These are phyloP conservation scores for Candida boidinii DNA, from an alignment of 805 yeast species.

Conservation along the genomic window DNA sequence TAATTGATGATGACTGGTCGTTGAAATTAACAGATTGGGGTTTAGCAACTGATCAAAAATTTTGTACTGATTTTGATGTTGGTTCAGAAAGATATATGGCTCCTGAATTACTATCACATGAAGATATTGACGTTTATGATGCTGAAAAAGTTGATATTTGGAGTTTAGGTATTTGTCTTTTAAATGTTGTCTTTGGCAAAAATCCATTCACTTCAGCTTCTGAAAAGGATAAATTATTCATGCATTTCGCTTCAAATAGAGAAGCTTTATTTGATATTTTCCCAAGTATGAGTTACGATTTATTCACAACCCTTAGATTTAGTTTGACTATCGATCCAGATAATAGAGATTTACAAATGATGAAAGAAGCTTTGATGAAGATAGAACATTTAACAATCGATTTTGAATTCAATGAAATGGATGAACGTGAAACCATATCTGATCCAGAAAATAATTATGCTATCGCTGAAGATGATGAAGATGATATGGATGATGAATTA, in stretches of 20 bases:
- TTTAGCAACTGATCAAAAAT: conserved; percentile 41
- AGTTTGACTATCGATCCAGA: conserved; percentile 79
- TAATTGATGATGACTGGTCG: conserved; percentile 47
- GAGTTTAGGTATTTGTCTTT: conserved; percentile 78
- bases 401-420: conserved; percentile 45
- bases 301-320: conserved; percentile 74
- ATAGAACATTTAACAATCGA: conserved; percentile 74
- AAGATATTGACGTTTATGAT: conserved; percentile 50
- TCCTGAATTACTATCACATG: conserved; percentile 72
- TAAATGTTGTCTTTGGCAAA: conserved; percentile 81
- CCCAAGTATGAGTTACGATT: conserved; percentile 79
- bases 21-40: conserved; percentile 54
- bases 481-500: conserved; percentile 11
- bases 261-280: conserved; percentile 89
- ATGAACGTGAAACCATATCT: conserved; percentile 1
- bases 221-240: conserved; percentile 66
- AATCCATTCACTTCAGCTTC: conserved; percentile 82
- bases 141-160: conserved; percentile 82
- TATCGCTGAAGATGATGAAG: conserved; percentile 20
- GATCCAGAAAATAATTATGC: conserved; percentile 9
- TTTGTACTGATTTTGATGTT: conserved; percentile 69
- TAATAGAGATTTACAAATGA: conserved; percentile 59
- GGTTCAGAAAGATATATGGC: conserved; percentile 94
- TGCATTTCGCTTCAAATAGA: conserved; percentile 79
- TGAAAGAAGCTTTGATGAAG: conserved; percentile 51